Percentiles rank a stretch among this genome's conserved stretches.
phyloP scores from a whole-genome alignment of 2,329 filamentous ascomycete species.

The Monilinia aucupariae region DNA sequence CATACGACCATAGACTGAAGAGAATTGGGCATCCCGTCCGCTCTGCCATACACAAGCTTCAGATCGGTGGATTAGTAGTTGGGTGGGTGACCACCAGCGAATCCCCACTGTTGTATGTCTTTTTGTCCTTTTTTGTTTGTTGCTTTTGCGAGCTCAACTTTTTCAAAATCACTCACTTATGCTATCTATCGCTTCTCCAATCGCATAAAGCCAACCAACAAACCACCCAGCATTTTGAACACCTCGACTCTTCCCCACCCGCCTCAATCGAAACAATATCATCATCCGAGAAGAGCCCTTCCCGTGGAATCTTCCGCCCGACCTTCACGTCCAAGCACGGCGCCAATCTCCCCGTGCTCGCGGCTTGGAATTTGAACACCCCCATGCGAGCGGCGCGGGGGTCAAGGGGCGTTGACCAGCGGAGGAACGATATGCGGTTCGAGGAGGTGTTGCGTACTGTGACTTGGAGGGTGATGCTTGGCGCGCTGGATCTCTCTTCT shows the following conservation, averaged over 20 bases:
- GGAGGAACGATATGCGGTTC: conserved; percentile 35
- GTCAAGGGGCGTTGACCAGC: conserved; percentile 38
- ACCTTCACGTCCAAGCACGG: conserved; percentile 24
- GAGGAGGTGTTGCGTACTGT: conserved; percentile 29
- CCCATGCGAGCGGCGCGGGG: conserved; percentile 32
- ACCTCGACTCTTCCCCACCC: conserved; percentile 24
- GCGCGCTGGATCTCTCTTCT: neutral
- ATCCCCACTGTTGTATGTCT: too few species aligned
- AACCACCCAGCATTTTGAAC: neutral
- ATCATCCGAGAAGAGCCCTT: conserved; percentile 21
- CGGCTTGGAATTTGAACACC: conserved; percentile 34
- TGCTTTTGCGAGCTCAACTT: too few species aligned
- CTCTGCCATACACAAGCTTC: too few species aligned
- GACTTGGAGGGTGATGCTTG: conserved; percentile 17
- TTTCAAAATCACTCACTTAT: too few species aligned
- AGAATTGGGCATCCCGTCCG: too few species aligned
- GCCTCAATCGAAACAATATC: conserved; percentile 35
- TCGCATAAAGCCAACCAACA: too few species aligned
- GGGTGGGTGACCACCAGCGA: too few species aligned
- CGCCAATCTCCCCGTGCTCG: conserved; percentile 15
- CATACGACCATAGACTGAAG: too few species aligned
- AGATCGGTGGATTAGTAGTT: too few species aligned
- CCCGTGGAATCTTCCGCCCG: conserved; percentile 34
- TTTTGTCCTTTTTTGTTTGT: too few species aligned
- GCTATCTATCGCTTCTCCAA: too few species aligned